These are phyloP conservation scores for Sporothrix phasma DNA, from an alignment of 2,329 filamentous ascomycete species.

Conservation along the genomic window DNA sequence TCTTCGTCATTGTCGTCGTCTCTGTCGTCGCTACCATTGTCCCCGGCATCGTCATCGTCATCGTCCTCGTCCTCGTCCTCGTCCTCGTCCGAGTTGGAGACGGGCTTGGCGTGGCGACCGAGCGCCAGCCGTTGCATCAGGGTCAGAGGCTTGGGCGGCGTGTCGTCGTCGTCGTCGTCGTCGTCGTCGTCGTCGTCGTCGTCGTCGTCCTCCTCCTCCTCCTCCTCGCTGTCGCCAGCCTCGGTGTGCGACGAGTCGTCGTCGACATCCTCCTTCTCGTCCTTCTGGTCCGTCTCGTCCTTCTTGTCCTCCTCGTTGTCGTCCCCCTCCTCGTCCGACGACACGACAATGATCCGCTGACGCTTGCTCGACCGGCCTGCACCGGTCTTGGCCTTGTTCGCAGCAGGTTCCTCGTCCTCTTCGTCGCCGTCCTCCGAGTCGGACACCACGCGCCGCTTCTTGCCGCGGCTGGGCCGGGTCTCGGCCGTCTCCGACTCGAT, in stretches of 20 bases:
- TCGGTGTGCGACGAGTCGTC: background rate
- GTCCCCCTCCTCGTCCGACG: background rate
- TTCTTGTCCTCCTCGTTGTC: background rate
- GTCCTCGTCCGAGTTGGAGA: background rate
- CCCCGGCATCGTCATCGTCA: background rate
- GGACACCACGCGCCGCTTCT: conserved; percentile 12
- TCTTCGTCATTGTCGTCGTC: background rate
- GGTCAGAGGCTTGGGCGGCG: conserved; percentile 5
- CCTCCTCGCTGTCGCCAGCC: background rate
- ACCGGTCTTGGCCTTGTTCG: background rate
- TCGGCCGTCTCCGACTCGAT: background rate
- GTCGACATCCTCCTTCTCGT: too few species aligned
- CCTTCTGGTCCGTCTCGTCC: background rate
- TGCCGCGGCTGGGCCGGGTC: background rate
- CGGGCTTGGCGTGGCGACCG: background rate
- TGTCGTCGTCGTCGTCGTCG: background rate
- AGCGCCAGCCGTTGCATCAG: conserved; percentile 12
- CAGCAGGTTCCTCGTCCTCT: background rate
- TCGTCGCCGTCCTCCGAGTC: conserved; percentile 17
- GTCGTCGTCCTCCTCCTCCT: background rate
- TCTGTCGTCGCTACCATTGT: background rate
- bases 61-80: background rate
- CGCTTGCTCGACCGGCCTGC: background rate
- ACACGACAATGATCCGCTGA: background rate
- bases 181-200: background rate